Base-by-base conservation (phyloP, 2,329 filamentous ascomycete species). In the Fusarium cyanostomum region DNA sequence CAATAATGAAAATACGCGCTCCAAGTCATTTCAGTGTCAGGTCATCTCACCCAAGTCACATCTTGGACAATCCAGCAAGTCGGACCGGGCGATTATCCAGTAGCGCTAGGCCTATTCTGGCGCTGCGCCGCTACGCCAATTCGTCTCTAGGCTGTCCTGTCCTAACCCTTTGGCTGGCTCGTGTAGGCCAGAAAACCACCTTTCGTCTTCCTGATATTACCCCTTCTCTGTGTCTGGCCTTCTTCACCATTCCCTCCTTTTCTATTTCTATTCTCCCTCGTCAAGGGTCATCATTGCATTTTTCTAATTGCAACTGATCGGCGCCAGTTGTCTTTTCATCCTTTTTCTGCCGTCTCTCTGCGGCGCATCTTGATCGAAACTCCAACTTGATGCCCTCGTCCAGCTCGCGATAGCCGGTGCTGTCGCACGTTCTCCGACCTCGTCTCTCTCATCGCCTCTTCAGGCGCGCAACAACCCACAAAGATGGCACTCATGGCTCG, bases 401-500 rank as follows among this genome's bases (percentile, higher is more conserved):
- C 54, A 37, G 30, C 43, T 58, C 55, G 49, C 56, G 56, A 67
- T 70, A 71, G 57, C 57, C 59, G 57, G 57, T 66, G 57, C 52
- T 51, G 55, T 66, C 58, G 53, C 59, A 57, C 56, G 30, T 35
- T 56, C 31, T 56, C 28, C 24, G 21, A 46, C 16, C n/a, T 15
- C 48, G 34, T 30, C n/a, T 27, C 37, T 18, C 10, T 12, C 26
- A 21, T 58, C 49, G 46, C 48, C 43, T 56, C 16, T 33, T 26
- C 28, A 39, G 43, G 43, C 50, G 49, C 50, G 33, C 52, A 49
- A 59, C 34, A 46, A 48, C 11, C 33, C 39, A 46, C 48, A 55
- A 16, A 50, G 24, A 61, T 60, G 62, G 49, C 70, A 57, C 64
- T 76, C 76, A 85, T 85, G 83, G 81, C 83, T 73, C 81, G 83